These are phyloP conservation scores for Mycena sanguinolenta DNA, from an alignment of 768 basidiomycete species.

Conservation along the genomic window DNA sequence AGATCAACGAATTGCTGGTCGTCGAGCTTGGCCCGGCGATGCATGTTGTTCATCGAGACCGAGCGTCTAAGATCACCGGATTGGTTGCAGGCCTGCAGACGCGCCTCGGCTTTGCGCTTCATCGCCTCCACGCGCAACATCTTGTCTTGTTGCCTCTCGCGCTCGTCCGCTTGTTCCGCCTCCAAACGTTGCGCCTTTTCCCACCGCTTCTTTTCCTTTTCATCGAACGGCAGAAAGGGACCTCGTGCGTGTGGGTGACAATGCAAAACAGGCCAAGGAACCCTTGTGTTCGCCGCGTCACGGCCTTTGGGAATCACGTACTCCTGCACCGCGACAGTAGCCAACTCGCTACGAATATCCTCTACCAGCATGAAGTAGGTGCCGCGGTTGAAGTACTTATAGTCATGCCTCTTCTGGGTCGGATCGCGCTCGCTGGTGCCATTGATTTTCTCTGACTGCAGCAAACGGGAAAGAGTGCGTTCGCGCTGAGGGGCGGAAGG, in stretches of 20 bases:
- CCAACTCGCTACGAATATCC: constrained; percentile 85
- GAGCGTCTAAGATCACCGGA: constrained; percentile 76
- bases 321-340: constrained; percentile 88
- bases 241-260: constrained; percentile 81
- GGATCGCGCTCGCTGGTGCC: constrained; percentile 95
- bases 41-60: constrained; percentile 83
- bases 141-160: constrained; percentile 49
- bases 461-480: constrained; percentile 67
- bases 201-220: constrained; percentile 77
- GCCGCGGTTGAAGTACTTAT: constrained; percentile 84
- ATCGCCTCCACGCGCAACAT: constrained; percentile 49
- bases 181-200: constrained; percentile 67
- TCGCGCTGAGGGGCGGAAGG: constrained; percentile 50
- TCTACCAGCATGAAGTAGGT: constrained; percentile 92
- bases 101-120: constrained; percentile 55
- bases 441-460: constrained; percentile 86
- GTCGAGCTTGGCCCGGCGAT: constrained; percentile 58
- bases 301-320: constrained; percentile 71
- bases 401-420: constrained; percentile 88
- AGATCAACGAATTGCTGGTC: constrained; percentile 50
- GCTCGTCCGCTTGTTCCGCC: constrained; percentile 58
- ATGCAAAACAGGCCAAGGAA: constrained; percentile 87
- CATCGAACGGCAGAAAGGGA: constrained; percentile 83
- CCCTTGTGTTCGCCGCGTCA: constrained; percentile 63
- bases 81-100: constrained; percentile 41